These are phyloP conservation scores for Aspergillus aculeatus DNA, from an alignment of 2,329 filamentous ascomycete species.

Conservation along the genomic window DNA sequence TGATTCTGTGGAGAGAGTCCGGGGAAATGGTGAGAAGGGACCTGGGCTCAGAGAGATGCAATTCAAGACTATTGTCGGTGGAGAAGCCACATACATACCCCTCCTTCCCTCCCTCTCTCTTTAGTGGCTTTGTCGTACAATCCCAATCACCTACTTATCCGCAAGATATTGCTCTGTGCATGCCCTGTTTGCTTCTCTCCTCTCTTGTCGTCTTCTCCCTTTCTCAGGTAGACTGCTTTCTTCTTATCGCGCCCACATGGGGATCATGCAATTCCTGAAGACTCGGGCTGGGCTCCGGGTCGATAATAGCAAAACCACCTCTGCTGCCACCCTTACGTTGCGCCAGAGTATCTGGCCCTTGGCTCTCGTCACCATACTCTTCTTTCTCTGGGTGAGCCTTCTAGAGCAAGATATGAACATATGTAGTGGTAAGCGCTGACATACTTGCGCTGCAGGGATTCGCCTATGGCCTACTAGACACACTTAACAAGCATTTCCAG, in stretches of 20 bases:
- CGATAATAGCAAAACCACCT: slow-evolving; percentile 39
- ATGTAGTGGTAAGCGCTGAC: neutral
- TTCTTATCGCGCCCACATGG: slow-evolving; percentile 22
- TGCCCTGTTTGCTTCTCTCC: neutral
- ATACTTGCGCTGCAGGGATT: slow-evolving; percentile 37
- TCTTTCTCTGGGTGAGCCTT: slow-evolving; percentile 52
- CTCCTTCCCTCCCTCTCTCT: neutral
- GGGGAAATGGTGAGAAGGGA: neutral
- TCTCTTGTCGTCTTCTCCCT: neutral
- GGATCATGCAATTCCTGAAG: slow-evolving; percentile 28
- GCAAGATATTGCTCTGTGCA: neutral
- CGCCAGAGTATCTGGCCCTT: slow-evolving; percentile 47
- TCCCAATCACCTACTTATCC: neutral
- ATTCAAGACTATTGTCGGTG: no score
- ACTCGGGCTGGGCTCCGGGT: slow-evolving; percentile 33
- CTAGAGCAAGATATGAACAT: neutral
- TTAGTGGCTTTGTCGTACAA: neutral
- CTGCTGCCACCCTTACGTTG: slow-evolving; percentile 44
- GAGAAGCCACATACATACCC: neutral
- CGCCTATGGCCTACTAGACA: slow-evolving; percentile 51
- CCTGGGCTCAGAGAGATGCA: neutral
- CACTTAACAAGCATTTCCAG: slow-evolving; percentile 58
- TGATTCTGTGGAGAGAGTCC: no score
- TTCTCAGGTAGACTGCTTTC: neutral
- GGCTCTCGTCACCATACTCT: slow-evolving; percentile 48